Evolutionary conservation across 495 filamentous ascomycete species (phyloP).

Genomic region (Jackrogersella multiformis): DNA sequence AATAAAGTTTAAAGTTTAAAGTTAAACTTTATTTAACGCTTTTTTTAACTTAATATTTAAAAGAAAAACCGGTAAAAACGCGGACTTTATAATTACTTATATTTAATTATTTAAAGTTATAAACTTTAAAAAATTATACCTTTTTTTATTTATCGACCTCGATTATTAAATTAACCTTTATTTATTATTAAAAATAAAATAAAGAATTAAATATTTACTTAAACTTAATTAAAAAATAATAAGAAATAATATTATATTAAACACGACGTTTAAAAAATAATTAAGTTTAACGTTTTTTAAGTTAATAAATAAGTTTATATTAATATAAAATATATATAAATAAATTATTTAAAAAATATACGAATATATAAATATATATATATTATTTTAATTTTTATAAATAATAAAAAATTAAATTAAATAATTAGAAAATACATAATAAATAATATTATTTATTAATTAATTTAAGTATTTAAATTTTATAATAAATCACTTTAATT

Average conservation of each 20-base stretch:
- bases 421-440: neutral
- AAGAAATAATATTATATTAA: neutral
- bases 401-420: neutral
- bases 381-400: neutral
- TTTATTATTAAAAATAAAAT: neutral
- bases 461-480: neutral
- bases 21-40: neutral
- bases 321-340: neutral
- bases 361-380: neutral
- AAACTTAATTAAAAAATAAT: neutral
- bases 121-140: neutral
- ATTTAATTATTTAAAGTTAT: constrained; percentile 7
- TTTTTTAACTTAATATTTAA: neutral
- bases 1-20: constrained; percentile 5
- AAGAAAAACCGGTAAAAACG: too few relatives aligned
- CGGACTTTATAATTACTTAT: neutral
- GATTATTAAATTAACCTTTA: neutral
- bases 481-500: too few relatives aligned
- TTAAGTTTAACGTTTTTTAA: too few relatives aligned
- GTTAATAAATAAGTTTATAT: too few relatives aligned
- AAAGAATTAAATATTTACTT: neutral
- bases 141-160: neutral
- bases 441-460: neutral
- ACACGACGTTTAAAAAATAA: too few relatives aligned
- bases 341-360: neutral